Base-by-base conservation (phyloP, 164 flowering plant species). In the Tinospora cordifolia region DNA sequence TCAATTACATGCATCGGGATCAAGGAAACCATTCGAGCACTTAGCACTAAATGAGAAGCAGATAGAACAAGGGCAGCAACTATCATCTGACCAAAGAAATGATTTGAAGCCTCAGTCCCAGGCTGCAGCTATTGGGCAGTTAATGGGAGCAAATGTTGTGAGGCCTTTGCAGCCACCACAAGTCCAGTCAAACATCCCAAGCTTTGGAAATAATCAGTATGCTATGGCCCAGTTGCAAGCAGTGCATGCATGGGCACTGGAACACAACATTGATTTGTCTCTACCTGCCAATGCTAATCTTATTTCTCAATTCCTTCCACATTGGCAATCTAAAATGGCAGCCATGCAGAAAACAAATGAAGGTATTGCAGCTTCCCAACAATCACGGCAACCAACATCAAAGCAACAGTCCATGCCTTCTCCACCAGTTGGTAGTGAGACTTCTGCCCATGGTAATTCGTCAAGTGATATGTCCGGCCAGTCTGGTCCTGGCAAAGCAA, bases 161-260 rank as follows among this genome's bases (percentile, higher is more conserved):
- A 85, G 91, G 78, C 83, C 91, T 26, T 71, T 76, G 75, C 90
- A 84, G 77, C 71, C 81, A 59, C 77, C 83, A 69, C 95, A 85
- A 71, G 65, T 79, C 67, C 91, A 85, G 64, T 84, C 80, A 65
- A 78, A 65, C 70, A 68, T 81, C 36, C 89, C 83, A 74, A 89
- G 77, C 74, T 76, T 84, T 74, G 78, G 78, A 38, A 85, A 78
- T 78, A 90, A 80, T 81, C 90, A 82, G 71, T 68, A 80, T 47
- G 84, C 89, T 19, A 78, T 89, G 84, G 84, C 93, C 17, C 98
- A 94, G 77, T 54, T 90, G 82, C 97, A 88, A 75, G 88, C 86
- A 10, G 74, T 89, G 83, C 92, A 92, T 68, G 93, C 93, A 17
- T 87, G 93, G 92, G 98, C 96, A 38, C 77, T 70, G 73, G 99